Evolutionary conservation across 2,329 filamentous ascomycete genomes (phyloP), one percentile per base, ranked within the genome.

Genomic region (Cadophora malorum): DNA sequence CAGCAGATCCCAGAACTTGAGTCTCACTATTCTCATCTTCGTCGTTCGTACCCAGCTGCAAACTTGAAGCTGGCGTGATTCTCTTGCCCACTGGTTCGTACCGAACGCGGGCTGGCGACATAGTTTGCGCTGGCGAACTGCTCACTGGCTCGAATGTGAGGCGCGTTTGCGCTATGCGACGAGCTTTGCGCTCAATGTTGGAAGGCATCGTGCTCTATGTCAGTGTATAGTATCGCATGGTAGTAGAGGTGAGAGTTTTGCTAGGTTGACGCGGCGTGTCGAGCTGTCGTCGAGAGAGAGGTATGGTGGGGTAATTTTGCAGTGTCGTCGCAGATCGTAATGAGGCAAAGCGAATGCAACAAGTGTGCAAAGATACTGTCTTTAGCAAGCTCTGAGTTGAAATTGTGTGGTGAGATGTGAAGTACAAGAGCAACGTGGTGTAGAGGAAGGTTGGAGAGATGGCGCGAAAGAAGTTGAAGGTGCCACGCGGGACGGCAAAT

Each of bases 151-250:
- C 73, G 55, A 77, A 77, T 0, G 70, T 74, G 23, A 78, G 66
- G 12, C 70, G 71, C 10, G 75, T 77, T 61, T 78, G 76, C 23
- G 69, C 67, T 56, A 74, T 75, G 28, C 70, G 71, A 2, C 70
- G 70, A 4, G 72, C 65, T 64, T 71, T 72, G 25, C 71, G 72
- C 50, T 71, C 64, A 23, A 74, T 45, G 52, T 75, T 76, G 1
- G 71, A 71, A 23, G 71, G 66, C 71, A 73, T 73, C 9, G 3
- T 69, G 33, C 4, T 41, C 56, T 21, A 28, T 4, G 6, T 28
- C 3, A 0, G 5, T 19, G 35, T 28, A 25, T 55, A 59, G 19
- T 25, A 6, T 41, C n/a, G 55, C 55, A 58, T 59, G 9, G n/a
- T 45, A 45, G 33, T 19, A 59, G 21, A 45, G 56, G 35, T 59